Conservation (phyloP, 306 rosid genomes). For the Alnus glutinosa region DNA sequence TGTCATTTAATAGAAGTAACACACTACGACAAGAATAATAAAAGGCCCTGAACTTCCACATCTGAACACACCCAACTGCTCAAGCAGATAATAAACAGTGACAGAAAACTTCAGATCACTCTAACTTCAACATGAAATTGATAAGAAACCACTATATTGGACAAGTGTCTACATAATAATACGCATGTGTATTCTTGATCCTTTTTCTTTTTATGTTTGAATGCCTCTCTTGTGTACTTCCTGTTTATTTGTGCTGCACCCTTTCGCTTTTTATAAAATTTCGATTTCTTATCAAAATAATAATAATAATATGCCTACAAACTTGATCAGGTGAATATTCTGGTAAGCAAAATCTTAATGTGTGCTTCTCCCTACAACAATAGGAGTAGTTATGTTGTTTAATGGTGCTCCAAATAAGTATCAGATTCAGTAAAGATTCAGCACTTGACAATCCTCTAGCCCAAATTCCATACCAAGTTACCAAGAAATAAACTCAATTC, state of each 20-base stretch:
- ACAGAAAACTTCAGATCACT: conserved; percentile 20
- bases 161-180: no score
- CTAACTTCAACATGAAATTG: no score
- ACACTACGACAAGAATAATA: neutral
- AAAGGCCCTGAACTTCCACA: neutral
- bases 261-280: no score
- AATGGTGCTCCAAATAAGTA: neutral
- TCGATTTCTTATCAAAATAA: no score
- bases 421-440: neutral
- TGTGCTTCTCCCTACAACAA: neutral
- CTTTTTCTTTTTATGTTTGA: no score
- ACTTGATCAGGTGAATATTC: neutral
- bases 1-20: conserved; percentile 20
- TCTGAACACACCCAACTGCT: conserved; percentile 12
- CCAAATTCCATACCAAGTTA: no score
- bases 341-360: conserved; percentile 1
- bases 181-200: no score
- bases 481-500: no score
- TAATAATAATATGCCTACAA: neutral
- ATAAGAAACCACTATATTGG: no score
- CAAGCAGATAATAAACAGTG: conserved; percentile 18
- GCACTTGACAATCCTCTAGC: neutral
- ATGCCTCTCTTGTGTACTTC: no score
- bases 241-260: no score
- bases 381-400: neutral